A percentile compares a stretch with the other conserved stretches of the same genome.
phyloP scores from a whole-genome alignment of 768 basidiomycete species.

The Sutorius australiensis region DNA sequence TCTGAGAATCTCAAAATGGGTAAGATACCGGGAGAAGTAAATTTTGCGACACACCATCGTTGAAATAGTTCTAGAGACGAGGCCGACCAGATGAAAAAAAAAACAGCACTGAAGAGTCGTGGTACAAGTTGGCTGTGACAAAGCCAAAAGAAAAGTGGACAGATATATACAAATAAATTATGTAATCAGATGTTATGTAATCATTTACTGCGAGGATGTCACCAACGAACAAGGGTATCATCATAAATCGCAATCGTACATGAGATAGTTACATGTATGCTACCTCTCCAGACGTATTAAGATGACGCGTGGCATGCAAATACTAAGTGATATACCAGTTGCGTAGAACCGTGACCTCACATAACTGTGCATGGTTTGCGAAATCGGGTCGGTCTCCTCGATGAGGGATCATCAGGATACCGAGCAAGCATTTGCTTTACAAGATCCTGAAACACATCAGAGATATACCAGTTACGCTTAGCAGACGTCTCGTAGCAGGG shows the following conservation, averaged over 20 bases:
- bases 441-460: constrained; percentile 75
- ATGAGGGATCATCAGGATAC: constrained; percentile 48
- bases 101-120: constrained; percentile 16
- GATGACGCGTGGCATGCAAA: background rate
- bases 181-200: constrained; percentile 11
- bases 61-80: constrained; percentile 1
- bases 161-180: constrained; percentile 11
- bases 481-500: constrained; percentile 88
- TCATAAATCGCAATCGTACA: constrained; percentile 7
- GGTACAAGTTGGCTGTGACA: constrained; percentile 13
- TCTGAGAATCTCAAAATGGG: constrained; percentile 16
- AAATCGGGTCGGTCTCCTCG: constrained; percentile 29
- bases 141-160: constrained; percentile 15
- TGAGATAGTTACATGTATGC: constrained; percentile 4
- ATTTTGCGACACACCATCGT: constrained; percentile 19
- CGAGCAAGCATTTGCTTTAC: constrained; percentile 67
- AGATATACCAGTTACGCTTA: constrained; percentile 77
- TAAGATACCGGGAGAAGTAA: accelerated
- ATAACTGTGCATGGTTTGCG: constrained; percentile 36
- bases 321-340: constrained; percentile 7
- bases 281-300: constrained; percentile 2
- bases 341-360: constrained; percentile 24
- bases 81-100: background rate
- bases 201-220: background rate
- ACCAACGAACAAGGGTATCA: constrained; percentile 2